Conservation (phyloP, 352 stramenopile species). For the Blastocystis sp. region DNA sequence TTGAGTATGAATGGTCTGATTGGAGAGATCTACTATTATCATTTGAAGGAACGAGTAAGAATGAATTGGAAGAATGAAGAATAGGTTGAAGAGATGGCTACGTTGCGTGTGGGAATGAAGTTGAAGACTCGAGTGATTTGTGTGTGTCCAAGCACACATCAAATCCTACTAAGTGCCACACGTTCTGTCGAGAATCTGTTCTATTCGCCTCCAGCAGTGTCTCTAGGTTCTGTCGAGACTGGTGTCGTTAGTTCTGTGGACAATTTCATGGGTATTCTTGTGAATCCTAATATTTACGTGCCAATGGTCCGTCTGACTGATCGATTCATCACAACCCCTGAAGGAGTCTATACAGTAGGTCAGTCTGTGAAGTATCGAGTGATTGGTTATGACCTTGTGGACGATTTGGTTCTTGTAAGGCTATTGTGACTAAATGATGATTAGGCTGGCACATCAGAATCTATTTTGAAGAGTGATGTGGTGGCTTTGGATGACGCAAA, state of each 20-base stretch:
- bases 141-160: not conserved
- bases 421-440: not conserved
- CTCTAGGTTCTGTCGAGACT: not conserved
- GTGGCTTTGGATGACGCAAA: not conserved
- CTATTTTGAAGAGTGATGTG: not conserved
- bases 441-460: constrained; percentile 20
- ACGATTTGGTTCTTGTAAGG: constrained; percentile 17
- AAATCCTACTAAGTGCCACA: not conserved
- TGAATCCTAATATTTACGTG: constrained; percentile 32
- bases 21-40: not conserved
- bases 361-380: constrained; percentile 39
- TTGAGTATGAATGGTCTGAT: not conserved
- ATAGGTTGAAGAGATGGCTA: not conserved
- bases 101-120: not conserved
- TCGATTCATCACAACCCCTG: not conserved
- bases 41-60: not conserved
- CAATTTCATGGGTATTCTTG: not conserved
- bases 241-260: constrained; percentile 14
- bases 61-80: not conserved
- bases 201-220: not conserved
- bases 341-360: not conserved
- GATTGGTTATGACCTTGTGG: constrained; percentile 35
- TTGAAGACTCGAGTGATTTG: constrained; percentile 16
- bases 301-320: not conserved
- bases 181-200: not conserved